Evolutionary conservation across 192 early-diverging fungal species (phyloP).

Genomic region (Spinellus fusiger): DNA sequence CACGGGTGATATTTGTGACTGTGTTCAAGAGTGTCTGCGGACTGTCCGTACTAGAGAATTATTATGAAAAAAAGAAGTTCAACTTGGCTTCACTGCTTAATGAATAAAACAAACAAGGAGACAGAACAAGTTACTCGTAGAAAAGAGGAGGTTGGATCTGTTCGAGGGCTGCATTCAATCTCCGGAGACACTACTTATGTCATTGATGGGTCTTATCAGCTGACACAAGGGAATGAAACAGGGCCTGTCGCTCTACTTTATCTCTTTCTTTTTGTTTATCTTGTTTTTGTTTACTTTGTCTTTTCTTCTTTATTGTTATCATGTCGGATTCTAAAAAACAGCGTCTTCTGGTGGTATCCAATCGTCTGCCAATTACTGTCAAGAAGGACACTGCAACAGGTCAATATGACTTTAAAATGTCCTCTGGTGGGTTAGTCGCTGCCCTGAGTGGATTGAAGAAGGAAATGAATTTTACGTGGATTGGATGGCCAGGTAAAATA

Average conservation of each 20-base stretch:
- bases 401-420: slow-evolving; percentile 67
- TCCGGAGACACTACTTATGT: no score
- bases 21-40: slow-evolving; percentile 47
- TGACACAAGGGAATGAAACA: no score
- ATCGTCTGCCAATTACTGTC: slow-evolving; percentile 92
- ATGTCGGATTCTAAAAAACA: slow-evolving; percentile 24
- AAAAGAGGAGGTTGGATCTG: no score
- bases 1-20: slow-evolving; percentile 34
- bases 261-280: neutral
- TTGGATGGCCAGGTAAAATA: slow-evolving; percentile 92
- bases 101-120: neutral
- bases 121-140: neutral
- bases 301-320: no score
- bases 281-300: no score
- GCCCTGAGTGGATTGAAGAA: slow-evolving; percentile 91
- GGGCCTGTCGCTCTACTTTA: neutral
- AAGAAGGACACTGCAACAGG: slow-evolving; percentile 47
- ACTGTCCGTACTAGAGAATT: slow-evolving; percentile 31
- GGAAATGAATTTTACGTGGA: slow-evolving; percentile 96
- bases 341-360: slow-evolving; percentile 88
- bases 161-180: no score
- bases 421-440: slow-evolving; percentile 92
- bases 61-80: slow-evolving; percentile 39
- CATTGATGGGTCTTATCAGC: no score
- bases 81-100: slow-evolving; percentile 19